These are phyloP conservation scores for Potentilla sterilis DNA, from an alignment of 306 rosid genomes.

Conservation along the genomic window DNA sequence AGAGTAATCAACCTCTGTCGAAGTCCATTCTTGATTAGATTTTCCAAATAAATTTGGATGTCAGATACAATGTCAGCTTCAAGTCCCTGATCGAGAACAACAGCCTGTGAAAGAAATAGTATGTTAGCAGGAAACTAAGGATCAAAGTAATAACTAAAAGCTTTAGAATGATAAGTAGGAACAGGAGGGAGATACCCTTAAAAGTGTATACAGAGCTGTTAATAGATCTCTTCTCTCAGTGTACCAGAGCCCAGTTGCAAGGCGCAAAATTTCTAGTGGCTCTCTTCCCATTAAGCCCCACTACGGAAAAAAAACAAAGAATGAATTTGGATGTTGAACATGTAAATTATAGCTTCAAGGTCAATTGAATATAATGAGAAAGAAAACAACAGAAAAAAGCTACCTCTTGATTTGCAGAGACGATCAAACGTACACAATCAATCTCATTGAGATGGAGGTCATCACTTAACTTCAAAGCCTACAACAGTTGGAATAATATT, in stretches of 20 bases:
- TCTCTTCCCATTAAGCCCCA: slow-evolving; percentile 96
- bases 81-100: slow-evolving; percentile 93
- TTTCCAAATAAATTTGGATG: slow-evolving; percentile 81
- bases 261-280: slow-evolving; percentile 71
- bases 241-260: slow-evolving; percentile 93
- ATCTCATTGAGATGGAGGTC: slow-evolving; percentile 91
- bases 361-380: neutral
- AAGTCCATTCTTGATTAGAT: slow-evolving; percentile 74
- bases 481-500: neutral
- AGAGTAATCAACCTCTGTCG: slow-evolving; percentile 79
- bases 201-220: slow-evolving; percentile 76
- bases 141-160: slow-evolving; percentile 12
- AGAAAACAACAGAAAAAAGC: slow-evolving; percentile 18
- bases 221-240: slow-evolving; percentile 90
- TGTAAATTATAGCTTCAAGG: neutral
- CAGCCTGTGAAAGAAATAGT: slow-evolving; percentile 57
- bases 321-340: neutral
- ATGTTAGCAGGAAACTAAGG: slow-evolving; percentile 15
- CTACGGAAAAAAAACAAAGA: slow-evolving; percentile 27
- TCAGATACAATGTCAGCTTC: slow-evolving; percentile 71
- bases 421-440: slow-evolving; percentile 79
- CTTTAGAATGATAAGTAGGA: slow-evolving; percentile 14
- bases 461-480: slow-evolving; percentile 92
- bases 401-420: slow-evolving; percentile 90
- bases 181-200: slow-evolving; percentile 57